Conservation (phyloP, 805 yeast species). For the Ogataea nonfermentans region DNA sequence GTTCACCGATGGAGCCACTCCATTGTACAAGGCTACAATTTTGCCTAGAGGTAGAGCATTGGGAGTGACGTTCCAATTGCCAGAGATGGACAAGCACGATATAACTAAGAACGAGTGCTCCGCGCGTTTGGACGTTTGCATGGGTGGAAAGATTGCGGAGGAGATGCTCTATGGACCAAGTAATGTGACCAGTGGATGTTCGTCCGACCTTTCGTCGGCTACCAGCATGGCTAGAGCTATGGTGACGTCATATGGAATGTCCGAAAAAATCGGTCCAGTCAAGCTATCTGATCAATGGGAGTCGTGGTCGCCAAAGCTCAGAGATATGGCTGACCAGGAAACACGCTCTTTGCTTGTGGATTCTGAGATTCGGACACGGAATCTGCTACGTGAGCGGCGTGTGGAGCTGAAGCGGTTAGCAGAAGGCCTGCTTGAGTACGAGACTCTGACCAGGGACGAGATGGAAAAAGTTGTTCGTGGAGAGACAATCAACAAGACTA, state of each 20-base stretch:
- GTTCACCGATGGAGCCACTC: slow-evolving; percentile 91
- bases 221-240: slow-evolving; percentile 92
- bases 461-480: slow-evolving; percentile 85
- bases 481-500: slow-evolving; percentile 65
- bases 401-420: slow-evolving; percentile 84
- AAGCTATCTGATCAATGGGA: slow-evolving; percentile 89
- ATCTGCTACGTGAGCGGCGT: slow-evolving; percentile 56
- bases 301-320: slow-evolving; percentile 85
- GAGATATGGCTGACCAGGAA: slow-evolving; percentile 91
- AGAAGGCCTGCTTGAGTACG: slow-evolving; percentile 90
- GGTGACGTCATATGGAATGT: slow-evolving; percentile 98
- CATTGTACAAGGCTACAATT: slow-evolving; percentile 94
- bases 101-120: slow-evolving; percentile 85
- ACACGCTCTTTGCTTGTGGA: slow-evolving; percentile 70
- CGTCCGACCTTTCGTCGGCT: slow-evolving; percentile 86
- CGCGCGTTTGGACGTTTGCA: slow-evolving; percentile 92
- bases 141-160: slow-evolving; percentile 99
- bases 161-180: slow-evolving; percentile 88
- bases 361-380: slow-evolving; percentile 79
- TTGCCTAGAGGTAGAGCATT: slow-evolving; percentile 95
- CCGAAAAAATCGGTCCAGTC: slow-evolving; percentile 90
- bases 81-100: slow-evolving; percentile 97
- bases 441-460: slow-evolving; percentile 87
- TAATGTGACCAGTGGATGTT: slow-evolving; percentile 93
- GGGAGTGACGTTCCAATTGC: slow-evolving; percentile 95